Percentiles rank a stretch among this genome's conserved stretches.
Evolutionary conservation across 345 rosid genomes (phyloP).

Genomic region (Brassica nigra): DNA sequence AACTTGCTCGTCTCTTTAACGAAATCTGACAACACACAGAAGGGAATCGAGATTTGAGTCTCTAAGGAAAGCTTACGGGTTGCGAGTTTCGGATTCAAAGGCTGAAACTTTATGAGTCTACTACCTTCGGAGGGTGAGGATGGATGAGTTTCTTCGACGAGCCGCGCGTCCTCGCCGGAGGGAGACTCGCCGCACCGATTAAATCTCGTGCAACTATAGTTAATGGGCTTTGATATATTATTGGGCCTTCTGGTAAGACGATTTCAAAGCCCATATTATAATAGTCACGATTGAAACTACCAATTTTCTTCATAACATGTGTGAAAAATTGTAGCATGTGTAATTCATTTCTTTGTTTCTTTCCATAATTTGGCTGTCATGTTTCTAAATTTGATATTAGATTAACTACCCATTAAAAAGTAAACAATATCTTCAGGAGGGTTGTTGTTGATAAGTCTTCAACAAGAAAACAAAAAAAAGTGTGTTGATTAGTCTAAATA

Average conservation of each 20-base stretch:
- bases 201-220: neutral
- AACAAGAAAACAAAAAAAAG: too few relatives aligned
- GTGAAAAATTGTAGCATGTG: too few relatives aligned
- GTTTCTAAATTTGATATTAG: too few relatives aligned
- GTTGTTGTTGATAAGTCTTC: too few relatives aligned
- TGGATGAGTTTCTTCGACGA: slow-evolving; percentile 5
- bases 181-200: slow-evolving; percentile 23
- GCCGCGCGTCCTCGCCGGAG: slow-evolving; percentile 31
- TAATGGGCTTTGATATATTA: neutral
- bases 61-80: neutral
- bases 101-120: slow-evolving; percentile 2
- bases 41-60: neutral
- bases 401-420: too few relatives aligned
- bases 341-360: too few relatives aligned
- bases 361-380: too few relatives aligned
- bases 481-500: too few relatives aligned
- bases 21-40: slow-evolving; percentile 15
- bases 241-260: slow-evolving; percentile 20
- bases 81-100: neutral
- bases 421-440: too few relatives aligned
- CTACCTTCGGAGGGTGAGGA: slow-evolving; percentile 3
- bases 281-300: neutral
- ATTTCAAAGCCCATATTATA: slow-evolving; percentile 14
- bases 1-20: slow-evolving; percentile 4
- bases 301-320: neutral